phyloP scores from a whole-genome alignment of 805 yeast genomes.

The Wickerhamomyces xylosicus region DNA sequence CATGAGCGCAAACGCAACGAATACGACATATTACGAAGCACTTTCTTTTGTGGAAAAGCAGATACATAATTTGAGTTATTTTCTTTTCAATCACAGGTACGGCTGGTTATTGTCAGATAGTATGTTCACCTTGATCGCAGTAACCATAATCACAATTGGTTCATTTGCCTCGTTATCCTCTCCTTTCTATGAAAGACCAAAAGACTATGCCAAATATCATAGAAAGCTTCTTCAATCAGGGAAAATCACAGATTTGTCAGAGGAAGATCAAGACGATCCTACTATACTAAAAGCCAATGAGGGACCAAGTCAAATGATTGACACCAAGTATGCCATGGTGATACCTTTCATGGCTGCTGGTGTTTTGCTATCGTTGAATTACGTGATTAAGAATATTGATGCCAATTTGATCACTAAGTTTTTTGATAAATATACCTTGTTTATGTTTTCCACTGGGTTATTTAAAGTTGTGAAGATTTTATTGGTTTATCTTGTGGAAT shows the following conservation, averaged over 20 bases:
- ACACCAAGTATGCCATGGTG: conserved; percentile 23
- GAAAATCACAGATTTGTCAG: neutral
- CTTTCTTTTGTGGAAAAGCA: neutral
- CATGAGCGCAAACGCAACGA: too few relatives aligned
- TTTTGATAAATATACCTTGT: conserved; percentile 26
- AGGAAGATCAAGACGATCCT: neutral
- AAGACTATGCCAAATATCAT: neutral
- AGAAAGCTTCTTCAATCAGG: neutral
- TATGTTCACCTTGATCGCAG: conserved; percentile 8
- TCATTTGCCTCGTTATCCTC: neutral
- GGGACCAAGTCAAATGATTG: neutral
- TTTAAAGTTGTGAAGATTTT: conserved; percentile 20
- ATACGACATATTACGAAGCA: neutral
- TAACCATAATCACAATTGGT: conserved; percentile 13
- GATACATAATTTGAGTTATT: neutral
- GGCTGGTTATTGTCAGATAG: neutral
- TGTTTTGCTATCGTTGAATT: conserved; percentile 28
- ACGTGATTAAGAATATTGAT: conserved; percentile 24
- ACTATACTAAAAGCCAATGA: neutral
- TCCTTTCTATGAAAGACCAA: neutral
- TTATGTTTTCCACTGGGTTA: conserved; percentile 21
- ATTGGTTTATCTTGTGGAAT: conserved; percentile 8
- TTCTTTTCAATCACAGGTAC: neutral
- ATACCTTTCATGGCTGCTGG: conserved; percentile 36
- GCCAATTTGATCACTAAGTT: conserved; percentile 20